These are phyloP conservation scores for Ashbya aceris DNA, from an alignment of 1,139 yeast species.

Conservation along the genomic window DNA sequence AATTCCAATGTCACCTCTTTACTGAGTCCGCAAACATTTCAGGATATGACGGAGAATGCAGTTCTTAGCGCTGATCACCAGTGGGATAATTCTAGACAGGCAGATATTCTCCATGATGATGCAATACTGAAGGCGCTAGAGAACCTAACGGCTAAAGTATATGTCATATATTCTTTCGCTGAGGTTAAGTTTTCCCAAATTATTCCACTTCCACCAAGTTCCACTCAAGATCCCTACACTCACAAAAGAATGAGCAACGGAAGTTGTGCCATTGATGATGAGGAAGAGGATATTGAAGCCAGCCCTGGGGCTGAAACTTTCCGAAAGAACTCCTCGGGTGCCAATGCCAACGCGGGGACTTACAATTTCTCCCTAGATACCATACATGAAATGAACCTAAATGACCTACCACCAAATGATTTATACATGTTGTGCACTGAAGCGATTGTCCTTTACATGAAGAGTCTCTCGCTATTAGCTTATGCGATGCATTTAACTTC, in stretches of 20 bases:
- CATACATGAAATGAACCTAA: conserved; percentile 21
- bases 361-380: conserved; percentile 2
- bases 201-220: conserved; percentile 67
- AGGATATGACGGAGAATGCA: conserved; percentile 29
- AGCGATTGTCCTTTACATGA: conserved; percentile 76
- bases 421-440: conserved; percentile 35
- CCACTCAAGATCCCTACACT: conserved; percentile 14
- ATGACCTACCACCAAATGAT: conserved; percentile 40
- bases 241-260: conserved; percentile 23
- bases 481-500: conserved; percentile 79
- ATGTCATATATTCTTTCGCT: conserved; percentile 80
- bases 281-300: conserved; percentile 17
- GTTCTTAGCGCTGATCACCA: conserved; percentile 26
- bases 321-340: conserved; percentile 10
- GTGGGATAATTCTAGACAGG: conserved; percentile 19
- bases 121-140: conserved; percentile 50
- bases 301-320: conserved; percentile 2
- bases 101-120: conserved; percentile 34
- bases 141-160: conserved; percentile 77
- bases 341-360: conserved; percentile 7
- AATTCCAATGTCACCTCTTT: conserved; percentile 13
- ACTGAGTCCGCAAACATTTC: conserved; percentile 23
- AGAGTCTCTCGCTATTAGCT: conserved; percentile 71
- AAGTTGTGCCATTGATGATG: conserved; percentile 27
- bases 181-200: conserved; percentile 83